Base-by-base conservation (phyloP, 2,329 filamentous ascomycete species). In the Stylonectria norvegica region DNA sequence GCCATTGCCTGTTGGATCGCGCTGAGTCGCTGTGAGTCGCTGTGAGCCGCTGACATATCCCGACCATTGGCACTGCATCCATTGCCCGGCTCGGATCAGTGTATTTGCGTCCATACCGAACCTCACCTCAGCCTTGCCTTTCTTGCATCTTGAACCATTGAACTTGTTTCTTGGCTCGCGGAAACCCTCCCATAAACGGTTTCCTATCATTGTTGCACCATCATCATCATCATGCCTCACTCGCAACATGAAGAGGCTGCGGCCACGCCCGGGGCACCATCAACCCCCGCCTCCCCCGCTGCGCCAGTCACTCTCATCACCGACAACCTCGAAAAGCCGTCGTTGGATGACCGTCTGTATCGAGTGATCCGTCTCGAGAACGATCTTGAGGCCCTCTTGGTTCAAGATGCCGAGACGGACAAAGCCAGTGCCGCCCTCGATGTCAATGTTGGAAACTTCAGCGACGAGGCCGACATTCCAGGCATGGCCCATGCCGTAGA, bases 401-500 rank as follows among this genome's bases (percentile, higher is more conserved):
- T 97, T 40, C 91, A 97, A 62, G 93, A 98, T 68, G 79, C 87
- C 1, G 85, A 94, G 48, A 95, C 93, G 6, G 93, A 98, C 73
- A 97, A 97, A 75, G 90, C 93, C 49, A 95, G 89, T 58, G 93
- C 91, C 8, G 86, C 91, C 36, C 81, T 97, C 60, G 93, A 97
- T 62, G 90, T 97, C 60, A 90, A 95, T 64, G 91, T 96, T 23
- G 93, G 93, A 47, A 94, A 88, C 66, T 96, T 96, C 70, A 94
- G 87, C 60, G 93, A 98, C 60, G 81, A 86, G 50, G 79, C 85
- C 50, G 86, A 89, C 55, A 89, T 97, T 79, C 90, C 89, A 11
- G 89, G 93, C 44, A 90, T 95, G 79, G 91, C 91, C 37, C 93
- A 97, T 70, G 90, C 89, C 5, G 89, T 97, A 39, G 91, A 97